A percentile compares a stretch with the other conserved stretches of the same genome.
Evolutionary conservation across 345 rosid genomes (phyloP).

Genomic region (Hypericum androsaemum): DNA sequence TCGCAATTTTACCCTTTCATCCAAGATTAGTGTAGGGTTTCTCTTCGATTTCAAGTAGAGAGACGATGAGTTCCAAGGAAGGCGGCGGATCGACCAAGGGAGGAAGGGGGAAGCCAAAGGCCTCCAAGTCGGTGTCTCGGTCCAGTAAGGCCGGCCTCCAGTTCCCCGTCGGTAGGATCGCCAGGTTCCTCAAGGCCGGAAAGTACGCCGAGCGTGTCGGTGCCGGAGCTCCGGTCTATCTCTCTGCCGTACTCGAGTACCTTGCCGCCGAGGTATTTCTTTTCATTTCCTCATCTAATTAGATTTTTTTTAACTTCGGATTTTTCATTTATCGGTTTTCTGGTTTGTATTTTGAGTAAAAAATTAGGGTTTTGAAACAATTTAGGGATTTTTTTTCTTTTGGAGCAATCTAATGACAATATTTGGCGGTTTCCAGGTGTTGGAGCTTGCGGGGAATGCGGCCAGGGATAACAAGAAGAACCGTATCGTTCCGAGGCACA

Average conservation of each 20-base stretch:
- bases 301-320: neutral
- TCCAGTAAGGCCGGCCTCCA: slow-evolving; percentile 66
- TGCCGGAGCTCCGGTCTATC: slow-evolving; percentile 65
- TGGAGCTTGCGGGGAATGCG: slow-evolving; percentile 73
- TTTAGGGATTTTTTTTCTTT: no score
- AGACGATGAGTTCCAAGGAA: no score
- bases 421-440: slow-evolving; percentile 25
- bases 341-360: neutral
- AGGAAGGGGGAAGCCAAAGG: slow-evolving; percentile 63
- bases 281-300: neutral
- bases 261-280: slow-evolving; percentile 63
- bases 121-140: slow-evolving; percentile 50
- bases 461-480: slow-evolving; percentile 78
- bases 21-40: neutral
- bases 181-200: slow-evolving; percentile 61
- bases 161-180: slow-evolving; percentile 60
- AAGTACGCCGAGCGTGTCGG: slow-evolving; percentile 68
- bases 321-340: neutral
- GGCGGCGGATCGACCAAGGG: slow-evolving; percentile 44
- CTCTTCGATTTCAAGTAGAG: neutral
- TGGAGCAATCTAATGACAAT: neutral
- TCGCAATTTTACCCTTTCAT: neutral
- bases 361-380: no score
- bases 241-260: slow-evolving; percentile 73
- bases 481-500: slow-evolving; percentile 59